Percentiles rank a stretch among this genome's conserved stretches.
Evolutionary conservation across 305 asterid species (phyloP).

Genomic region (Solanum hybrid): DNA sequence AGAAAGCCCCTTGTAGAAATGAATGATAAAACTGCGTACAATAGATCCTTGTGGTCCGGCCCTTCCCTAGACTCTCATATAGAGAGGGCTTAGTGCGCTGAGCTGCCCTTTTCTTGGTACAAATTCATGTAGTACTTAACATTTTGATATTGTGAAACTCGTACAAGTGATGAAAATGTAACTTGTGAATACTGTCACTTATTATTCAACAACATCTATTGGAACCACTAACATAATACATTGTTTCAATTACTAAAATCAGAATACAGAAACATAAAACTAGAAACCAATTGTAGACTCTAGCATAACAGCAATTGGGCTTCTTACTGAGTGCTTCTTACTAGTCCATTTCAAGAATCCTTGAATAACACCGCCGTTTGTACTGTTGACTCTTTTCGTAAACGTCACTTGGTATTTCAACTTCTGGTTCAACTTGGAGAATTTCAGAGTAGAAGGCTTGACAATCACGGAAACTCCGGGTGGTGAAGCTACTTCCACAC

Average conservation of each 20-base stretch:
- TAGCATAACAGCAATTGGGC: constrained; percentile 27
- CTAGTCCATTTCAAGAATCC: constrained; percentile 46
- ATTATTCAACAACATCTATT: neutral
- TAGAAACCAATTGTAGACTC: neutral
- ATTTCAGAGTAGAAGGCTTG: neutral
- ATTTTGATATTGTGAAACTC: neutral
- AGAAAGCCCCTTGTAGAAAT: too few species aligned
- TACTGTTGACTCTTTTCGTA: neutral
- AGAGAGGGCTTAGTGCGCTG: neutral
- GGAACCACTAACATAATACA: neutral
- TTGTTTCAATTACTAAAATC: neutral
- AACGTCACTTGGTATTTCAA: neutral
- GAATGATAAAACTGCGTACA: neutral
- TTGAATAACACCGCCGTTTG: constrained; percentile 3
- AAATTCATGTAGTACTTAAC: neutral
- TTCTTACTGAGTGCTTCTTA: constrained; percentile 29
- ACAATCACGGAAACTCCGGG: neutral
- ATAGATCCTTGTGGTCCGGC: neutral
- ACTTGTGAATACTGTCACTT: neutral
- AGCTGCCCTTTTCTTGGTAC: neutral
- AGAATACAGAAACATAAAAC: neutral
- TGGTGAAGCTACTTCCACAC: neutral
- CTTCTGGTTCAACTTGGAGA: constrained; percentile 3
- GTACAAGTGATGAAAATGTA: neutral
- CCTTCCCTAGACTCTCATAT: neutral